Evolutionary conservation across 1,284 basidiomycete genomes (phyloP), one percentile per base, ranked within the genome.

Genomic region (Cystobasidiaceae sp.): DNA sequence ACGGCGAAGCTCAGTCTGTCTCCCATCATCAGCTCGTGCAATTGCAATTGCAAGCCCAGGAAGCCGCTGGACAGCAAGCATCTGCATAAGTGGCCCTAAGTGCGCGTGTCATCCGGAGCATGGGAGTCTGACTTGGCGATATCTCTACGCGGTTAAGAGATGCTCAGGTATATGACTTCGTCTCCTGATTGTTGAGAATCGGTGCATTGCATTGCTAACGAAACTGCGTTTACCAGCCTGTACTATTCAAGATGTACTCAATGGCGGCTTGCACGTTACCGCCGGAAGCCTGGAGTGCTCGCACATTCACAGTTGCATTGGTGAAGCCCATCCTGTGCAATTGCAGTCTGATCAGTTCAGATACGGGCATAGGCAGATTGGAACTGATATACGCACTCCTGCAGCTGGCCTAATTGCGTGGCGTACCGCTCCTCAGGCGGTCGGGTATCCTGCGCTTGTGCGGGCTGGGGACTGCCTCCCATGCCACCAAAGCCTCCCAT

Each of bases 241-340:
- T 39, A 9, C 44, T 45, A n/a, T 49, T 51, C 17, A 94, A 82
- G 70, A 94, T 91, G 74, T 93, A 90, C 78, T 93, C 91, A 71
- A 94, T 89, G 39, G 91, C 90, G 27, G 86, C 83, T 75, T 93
- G 84, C 30, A 94, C 89, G 73, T 93, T 92, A 4, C 91, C 91
- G 21, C 85, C 90, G 0, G 90, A 93, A 49, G 88, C 88, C 28
- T 90, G 81, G 58, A 94, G 79, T 8, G 91, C 90, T 19, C 90
- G 82, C n/a, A 94, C 81, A 74, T 94, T 94, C 81, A 93, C 90
- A 51, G 83, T 77, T 9, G 90, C 89, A 68, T 43, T 64, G 23
- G 80, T 82, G 76, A 90, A 90, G 0, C 89, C 88, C 88, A 90
- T 90, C 66, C 88, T 89, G 78, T 17, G 19, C 28, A 52, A 23